phyloP scores from a whole-genome alignment of 2,329 filamentous ascomycete genomes.

The Epichloe sp. region DNA sequence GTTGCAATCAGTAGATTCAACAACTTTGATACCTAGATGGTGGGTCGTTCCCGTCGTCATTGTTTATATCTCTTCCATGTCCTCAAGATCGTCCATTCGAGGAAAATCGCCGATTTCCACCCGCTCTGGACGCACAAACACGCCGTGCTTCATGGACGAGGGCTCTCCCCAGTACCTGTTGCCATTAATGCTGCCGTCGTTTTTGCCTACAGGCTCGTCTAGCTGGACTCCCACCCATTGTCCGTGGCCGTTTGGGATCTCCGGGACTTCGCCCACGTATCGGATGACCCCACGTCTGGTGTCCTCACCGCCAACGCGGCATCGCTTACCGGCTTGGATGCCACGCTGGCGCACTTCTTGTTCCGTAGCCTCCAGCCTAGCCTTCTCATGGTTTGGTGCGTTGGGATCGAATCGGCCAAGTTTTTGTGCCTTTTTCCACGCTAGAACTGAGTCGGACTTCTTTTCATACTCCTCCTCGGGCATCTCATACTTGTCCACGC shows the following conservation, averaged over 20 bases:
- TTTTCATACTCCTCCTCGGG: constrained; percentile 75
- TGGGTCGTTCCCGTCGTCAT: background rate
- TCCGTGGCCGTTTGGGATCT: constrained; percentile 53
- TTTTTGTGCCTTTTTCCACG: constrained; percentile 91
- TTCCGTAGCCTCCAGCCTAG: constrained; percentile 54
- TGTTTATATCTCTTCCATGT: constrained; percentile 57
- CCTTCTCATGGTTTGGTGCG: constrained; percentile 59
- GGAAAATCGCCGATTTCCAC: constrained; percentile 66
- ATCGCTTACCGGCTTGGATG: constrained; percentile 49
- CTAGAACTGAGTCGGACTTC: constrained; percentile 76
- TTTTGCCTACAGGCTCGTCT: constrained; percentile 72
- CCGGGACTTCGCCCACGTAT: constrained; percentile 61
- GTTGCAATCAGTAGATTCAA: background rate
- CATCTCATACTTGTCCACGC: constrained; percentile 82
- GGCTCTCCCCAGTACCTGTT: constrained; percentile 57
- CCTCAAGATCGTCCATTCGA: constrained; percentile 58
- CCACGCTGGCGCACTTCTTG: constrained; percentile 58
- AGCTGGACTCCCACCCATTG: constrained; percentile 63
- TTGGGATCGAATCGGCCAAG: constrained; percentile 91
- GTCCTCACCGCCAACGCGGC: constrained; percentile 55
- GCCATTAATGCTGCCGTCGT: constrained; percentile 59
- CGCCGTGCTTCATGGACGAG: constrained; percentile 55
- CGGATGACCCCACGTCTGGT: constrained; percentile 53
- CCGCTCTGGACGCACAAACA: constrained; percentile 67
- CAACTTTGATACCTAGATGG: background rate